These are phyloP conservation scores for Bretziella fagacearum DNA, from an alignment of 2,329 filamentous ascomycete species.

Conservation along the genomic window DNA sequence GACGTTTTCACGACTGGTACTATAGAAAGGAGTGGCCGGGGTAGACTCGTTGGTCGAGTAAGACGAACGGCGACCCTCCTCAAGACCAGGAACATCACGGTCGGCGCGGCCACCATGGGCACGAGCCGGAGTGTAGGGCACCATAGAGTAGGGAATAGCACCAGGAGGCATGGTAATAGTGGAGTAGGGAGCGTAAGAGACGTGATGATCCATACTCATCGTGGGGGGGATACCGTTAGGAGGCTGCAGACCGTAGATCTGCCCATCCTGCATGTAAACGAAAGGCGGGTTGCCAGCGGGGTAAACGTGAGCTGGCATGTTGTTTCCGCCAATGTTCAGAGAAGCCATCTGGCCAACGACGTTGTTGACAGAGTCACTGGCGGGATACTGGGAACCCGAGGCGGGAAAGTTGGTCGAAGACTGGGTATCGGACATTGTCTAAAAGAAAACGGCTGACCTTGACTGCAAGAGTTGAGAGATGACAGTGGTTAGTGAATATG, in stretches of 20 bases:
- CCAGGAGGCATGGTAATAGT: conserved; percentile 20
- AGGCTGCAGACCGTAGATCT: conserved; percentile 22
- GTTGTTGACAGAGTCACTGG: conserved; percentile 1
- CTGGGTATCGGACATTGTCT: neutral
- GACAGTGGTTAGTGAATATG: neutral
- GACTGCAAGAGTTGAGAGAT: neutral
- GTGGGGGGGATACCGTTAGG: conserved; percentile 6
- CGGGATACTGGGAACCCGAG: neutral
- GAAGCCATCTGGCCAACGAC: conserved; percentile 16
- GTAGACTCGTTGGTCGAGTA: conserved; percentile 53
- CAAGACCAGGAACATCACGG: conserved; percentile 39
- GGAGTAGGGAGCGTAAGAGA: conserved; percentile 5
- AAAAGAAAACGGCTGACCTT: neutral
- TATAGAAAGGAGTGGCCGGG: conserved; percentile 48
- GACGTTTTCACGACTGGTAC: conserved; percentile 39
- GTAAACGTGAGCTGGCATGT: conserved; percentile 8
- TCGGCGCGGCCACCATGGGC: conserved; percentile 31
- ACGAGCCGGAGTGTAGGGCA: conserved; percentile 39
- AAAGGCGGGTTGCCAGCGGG: conserved; percentile 15
- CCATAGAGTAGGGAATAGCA: conserved; percentile 24
- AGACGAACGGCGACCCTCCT: conserved; percentile 45
- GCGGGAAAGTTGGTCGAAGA: neutral
- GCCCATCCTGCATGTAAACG: conserved; percentile 22
- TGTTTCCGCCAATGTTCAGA: conserved; percentile 21
- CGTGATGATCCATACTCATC: neutral